Conservation (phyloP, 2,329 filamentous ascomycete species). For the Aspergillus fischeri region DNA sequence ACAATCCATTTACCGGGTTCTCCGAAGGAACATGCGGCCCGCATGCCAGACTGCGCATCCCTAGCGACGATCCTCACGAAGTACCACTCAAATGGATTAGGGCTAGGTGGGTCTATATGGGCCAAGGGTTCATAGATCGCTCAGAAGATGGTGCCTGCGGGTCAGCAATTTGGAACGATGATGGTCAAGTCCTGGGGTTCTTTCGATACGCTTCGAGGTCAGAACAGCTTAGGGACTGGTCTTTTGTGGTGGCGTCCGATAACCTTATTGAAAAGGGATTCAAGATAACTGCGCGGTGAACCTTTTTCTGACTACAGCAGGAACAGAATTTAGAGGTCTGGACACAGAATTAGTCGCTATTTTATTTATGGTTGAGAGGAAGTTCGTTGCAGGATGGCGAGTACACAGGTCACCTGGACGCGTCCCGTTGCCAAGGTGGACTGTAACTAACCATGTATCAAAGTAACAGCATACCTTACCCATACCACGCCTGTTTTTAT, state of each 20-base stretch:
- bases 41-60: neutral
- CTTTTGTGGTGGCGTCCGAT: conserved; percentile 7
- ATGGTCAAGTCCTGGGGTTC: conserved; percentile 10
- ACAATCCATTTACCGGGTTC: conserved; percentile 5
- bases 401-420: too few species aligned
- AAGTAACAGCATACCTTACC: too few species aligned
- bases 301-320: too few species aligned
- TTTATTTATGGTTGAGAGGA: too few species aligned
- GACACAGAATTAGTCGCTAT: too few species aligned
- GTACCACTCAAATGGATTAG: conserved; percentile 6
- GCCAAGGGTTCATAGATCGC: conserved; percentile 2
- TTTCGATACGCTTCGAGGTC: conserved; percentile 11
- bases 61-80: neutral
- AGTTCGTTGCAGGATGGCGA: too few species aligned
- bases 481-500: too few species aligned
- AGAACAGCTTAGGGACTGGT: conserved; percentile 9
- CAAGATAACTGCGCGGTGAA: too few species aligned
- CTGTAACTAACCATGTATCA: too few species aligned
- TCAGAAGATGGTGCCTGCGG: conserved; percentile 9
- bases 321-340: too few species aligned
- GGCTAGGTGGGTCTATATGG: conserved; percentile 11
- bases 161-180: conserved; percentile 6
- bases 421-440: too few species aligned
- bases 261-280: conserved; percentile 4
- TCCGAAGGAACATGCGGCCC: neutral